phyloP scores from a whole-genome alignment of 257 asterid species.

The Jacaranda copaia region DNA sequence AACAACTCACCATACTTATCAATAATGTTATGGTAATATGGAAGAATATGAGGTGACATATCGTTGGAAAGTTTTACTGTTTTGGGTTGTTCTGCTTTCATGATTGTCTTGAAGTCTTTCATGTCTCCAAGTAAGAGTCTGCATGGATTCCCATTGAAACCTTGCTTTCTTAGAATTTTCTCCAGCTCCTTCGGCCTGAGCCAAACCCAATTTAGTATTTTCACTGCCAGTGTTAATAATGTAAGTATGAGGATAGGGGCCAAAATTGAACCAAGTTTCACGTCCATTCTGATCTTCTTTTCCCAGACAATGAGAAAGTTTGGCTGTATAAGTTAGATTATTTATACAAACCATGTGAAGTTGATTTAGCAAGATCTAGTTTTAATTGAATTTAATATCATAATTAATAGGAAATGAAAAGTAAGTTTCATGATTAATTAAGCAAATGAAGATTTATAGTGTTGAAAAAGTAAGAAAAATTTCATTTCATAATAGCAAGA shows the following conservation, averaged over 20 bases:
- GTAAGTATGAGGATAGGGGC: not conserved
- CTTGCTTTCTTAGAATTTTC: constrained; percentile 22
- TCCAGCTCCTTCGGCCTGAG: constrained; percentile 19
- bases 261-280: constrained; percentile 10
- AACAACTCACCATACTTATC: not conserved
- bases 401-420: too few species aligned
- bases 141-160: constrained; percentile 30
- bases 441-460: too few species aligned
- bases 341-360: not conserved
- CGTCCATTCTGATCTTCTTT: constrained; percentile 1
- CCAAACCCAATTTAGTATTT: constrained; percentile 14
- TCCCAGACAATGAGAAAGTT: not conserved
- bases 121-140: constrained; percentile 23
- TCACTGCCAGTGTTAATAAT: not conserved
- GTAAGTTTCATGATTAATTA: too few species aligned
- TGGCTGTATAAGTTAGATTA: not conserved
- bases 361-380: not conserved
- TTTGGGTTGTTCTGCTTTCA: not conserved
- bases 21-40: not conserved
- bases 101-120: not conserved
- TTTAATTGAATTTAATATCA: too few species aligned
- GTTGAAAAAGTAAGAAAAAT: too few species aligned
- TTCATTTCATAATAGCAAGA: too few species aligned
- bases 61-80: not conserved
- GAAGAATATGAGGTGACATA: not conserved